Evolutionary conservation across 1,284 basidiomycete genomes (phyloP), one percentile per base, ranked within the genome.

Genomic region (Veloboletus limbatus): DNA sequence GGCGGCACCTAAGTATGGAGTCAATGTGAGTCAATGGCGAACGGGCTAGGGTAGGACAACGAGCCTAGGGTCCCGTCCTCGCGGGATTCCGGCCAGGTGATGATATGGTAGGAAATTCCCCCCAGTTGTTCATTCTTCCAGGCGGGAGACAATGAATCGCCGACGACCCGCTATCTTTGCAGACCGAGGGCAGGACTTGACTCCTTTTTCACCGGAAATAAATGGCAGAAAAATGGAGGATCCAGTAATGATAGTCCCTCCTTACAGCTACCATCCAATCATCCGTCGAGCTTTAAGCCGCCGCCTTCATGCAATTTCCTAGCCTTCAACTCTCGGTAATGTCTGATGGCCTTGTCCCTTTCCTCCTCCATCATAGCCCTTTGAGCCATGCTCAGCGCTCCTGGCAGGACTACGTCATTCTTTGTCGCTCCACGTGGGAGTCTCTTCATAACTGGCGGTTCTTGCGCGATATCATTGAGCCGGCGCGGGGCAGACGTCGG

Each of bases 301-400:
- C 42, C 41, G 42, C 44, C 41, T 36, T 47, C 55, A 40, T 49
- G 49, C 48, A 57, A 40, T 44, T 47, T 69, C 49, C 55, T 58
- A 40, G 77, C 79, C 65, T 85, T 88, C 65, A 90, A 55, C 64
- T 82, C 76, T 49, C 88, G 67, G 60, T 91, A 90, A 45, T 76
- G 69, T 57, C 64, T 67, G 48, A 91, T 81, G 13, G 70, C 85
- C 49, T 73, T 81, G 56, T 83, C 82, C 47, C 88, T 72, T 66
- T 89, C 87, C 49, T 73, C 70, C 55, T 85, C 85, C 77, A 91
- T 79, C 81, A 84, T 79, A 9, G 72, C 72, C 62, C 79, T 82
- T 67, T 88, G 85, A 6, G 81, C 79, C 76, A 86, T 80, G n/a
- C 81, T 85, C 21, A 88, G 51, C 9, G 85, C 73, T 3, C 74